Evolutionary conservation across 257 asterid genomes (phyloP).

Genomic region (Coffea canephora): DNA sequence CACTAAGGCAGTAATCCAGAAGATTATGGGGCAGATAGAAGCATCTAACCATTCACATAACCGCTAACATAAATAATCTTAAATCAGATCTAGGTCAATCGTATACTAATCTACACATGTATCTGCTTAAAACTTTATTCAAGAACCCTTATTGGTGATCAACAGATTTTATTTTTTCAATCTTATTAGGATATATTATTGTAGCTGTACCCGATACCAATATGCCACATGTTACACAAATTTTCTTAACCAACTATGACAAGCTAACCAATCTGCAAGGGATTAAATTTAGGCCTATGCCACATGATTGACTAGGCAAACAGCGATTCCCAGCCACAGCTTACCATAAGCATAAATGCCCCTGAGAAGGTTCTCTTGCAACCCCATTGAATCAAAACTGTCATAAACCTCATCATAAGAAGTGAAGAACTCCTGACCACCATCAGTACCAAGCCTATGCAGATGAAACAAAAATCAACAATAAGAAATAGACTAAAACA

Average conservation of each 20-base stretch:
- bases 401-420: conserved; percentile 45
- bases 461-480: neutral
- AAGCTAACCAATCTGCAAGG: neutral
- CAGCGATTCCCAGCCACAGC: neutral
- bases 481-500: neutral
- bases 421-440: conserved; percentile 42
- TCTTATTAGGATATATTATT: neutral
- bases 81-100: neutral
- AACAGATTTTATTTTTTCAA: neutral
- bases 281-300: neutral
- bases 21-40: neutral
- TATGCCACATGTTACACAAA: neutral
- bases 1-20: neutral
- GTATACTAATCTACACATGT: neutral
- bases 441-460: conserved; percentile 35
- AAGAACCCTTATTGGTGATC: neutral
- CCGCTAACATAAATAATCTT: neutral
- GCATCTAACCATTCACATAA: neutral
- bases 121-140: neutral
- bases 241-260: neutral
- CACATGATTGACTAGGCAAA: neutral
- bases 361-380: conserved; percentile 50
- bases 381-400: conserved; percentile 48
- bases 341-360: conserved; percentile 54
- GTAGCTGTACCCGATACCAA: neutral